Percentiles rank a stretch among this genome's conserved stretches.
phyloP scores from a whole-genome alignment of 176 grass and related monocot species.

The Tillandsia leiboldiana region DNA sequence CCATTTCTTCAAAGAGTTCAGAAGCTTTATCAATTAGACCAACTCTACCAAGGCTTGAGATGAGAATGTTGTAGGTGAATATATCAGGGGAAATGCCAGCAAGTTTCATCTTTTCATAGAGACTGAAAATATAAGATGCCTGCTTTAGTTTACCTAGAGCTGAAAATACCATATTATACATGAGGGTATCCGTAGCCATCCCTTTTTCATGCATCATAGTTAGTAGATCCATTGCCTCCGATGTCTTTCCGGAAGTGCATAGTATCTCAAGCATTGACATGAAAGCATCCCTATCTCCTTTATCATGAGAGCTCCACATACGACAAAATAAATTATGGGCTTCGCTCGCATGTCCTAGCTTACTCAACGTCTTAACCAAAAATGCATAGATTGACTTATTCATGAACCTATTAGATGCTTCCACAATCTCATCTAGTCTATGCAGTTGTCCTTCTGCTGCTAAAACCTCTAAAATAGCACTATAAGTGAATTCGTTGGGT shows the following conservation, averaged over 20 bases:
- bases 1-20: constrained; percentile 82
- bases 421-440: constrained; percentile 61
- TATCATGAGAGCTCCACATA: constrained; percentile 76
- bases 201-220: constrained; percentile 78
- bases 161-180: constrained; percentile 93
- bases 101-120: constrained; percentile 71
- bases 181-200: constrained; percentile 53
- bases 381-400: constrained; percentile 57
- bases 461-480: constrained; percentile 55
- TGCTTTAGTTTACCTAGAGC: constrained; percentile 85
- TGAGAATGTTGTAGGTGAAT: constrained; percentile 95
- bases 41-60: constrained; percentile 85
- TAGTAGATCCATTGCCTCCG: constrained; percentile 78
- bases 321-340: constrained; percentile 78
- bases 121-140: constrained; percentile 47
- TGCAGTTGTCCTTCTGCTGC: constrained; percentile 52
- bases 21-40: constrained; percentile 66
- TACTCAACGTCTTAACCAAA: constrained; percentile 72
- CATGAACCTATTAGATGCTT: constrained; percentile 47
- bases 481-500: constrained; percentile 86
- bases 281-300: constrained; percentile 63
- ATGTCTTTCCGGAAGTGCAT: constrained; percentile 77
- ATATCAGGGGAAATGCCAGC: constrained; percentile 68
- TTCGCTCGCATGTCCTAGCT: constrained; percentile 76
- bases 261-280: constrained; percentile 83